Conservation (phyloP, 352 stramenopile species). For the Phytophthora capsici region DNA sequence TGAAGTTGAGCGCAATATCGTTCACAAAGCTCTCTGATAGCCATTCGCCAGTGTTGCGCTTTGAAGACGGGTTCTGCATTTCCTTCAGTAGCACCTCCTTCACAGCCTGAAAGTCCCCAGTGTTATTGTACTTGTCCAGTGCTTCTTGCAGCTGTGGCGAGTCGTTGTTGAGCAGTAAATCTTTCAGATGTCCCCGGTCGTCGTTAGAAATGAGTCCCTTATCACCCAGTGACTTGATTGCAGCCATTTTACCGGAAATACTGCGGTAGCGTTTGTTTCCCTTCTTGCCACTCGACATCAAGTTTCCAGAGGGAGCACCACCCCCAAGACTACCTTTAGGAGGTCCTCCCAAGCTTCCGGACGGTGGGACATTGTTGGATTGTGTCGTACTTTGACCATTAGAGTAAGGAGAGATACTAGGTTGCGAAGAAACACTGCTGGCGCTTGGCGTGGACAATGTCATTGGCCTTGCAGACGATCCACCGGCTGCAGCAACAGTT, state of each 20-base stretch:
- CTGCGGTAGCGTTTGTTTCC: constrained; percentile 77
- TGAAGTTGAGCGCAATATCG: constrained; percentile 72
- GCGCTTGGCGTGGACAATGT: constrained; percentile 32
- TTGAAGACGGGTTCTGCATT: constrained; percentile 65
- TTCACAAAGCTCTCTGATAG: constrained; percentile 80
- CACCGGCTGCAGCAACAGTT: background rate
- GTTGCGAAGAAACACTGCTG: constrained; percentile 15
- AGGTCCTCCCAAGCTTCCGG: constrained; percentile 22
- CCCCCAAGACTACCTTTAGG: constrained; percentile 25
- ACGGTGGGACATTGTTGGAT: constrained; percentile 10
- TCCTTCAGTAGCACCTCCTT: constrained; percentile 74
- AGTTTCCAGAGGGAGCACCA: constrained; percentile 25
- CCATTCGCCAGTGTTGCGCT: constrained; percentile 77
- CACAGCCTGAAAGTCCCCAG: constrained; percentile 76
- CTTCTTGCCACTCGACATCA: constrained; percentile 59
- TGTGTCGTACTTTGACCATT: constrained; percentile 21
- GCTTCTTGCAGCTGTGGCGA: constrained; percentile 77
- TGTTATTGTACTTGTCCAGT: constrained; percentile 80
- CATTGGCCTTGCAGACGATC: constrained; percentile 21
- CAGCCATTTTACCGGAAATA: constrained; percentile 84
- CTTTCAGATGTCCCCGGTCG: constrained; percentile 74
- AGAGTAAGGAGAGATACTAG: constrained; percentile 33
- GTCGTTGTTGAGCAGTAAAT: constrained; percentile 82
- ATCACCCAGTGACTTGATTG: constrained; percentile 79
- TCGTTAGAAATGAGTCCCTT: constrained; percentile 77